Evolutionary conservation across 2,329 filamentous ascomycete genomes (phyloP).

Genomic region (Lasiodiplodia sp.): DNA sequence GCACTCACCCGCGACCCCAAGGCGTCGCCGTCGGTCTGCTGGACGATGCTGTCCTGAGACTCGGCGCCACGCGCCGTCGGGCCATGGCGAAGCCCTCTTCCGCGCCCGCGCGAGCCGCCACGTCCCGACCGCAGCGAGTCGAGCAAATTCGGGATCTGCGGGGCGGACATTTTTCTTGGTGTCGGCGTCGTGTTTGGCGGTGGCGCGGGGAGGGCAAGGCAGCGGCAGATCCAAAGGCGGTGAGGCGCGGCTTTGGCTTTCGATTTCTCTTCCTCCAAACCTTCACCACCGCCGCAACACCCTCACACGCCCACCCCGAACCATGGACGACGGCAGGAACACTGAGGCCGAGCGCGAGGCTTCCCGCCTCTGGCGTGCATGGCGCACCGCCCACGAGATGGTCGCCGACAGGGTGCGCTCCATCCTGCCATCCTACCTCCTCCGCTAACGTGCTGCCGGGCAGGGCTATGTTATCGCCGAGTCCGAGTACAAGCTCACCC

Average conservation of each 20-base stretch:
- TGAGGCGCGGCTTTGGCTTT: conserved; percentile 31
- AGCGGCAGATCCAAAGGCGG: conserved; percentile 39
- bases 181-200: conserved; percentile 13
- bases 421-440: neutral
- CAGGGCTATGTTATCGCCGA: conserved; percentile 94
- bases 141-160: conserved; percentile 80
- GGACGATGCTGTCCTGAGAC: conserved; percentile 76
- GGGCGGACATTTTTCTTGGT: conserved; percentile 66
- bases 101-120: conserved; percentile 57
- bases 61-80: conserved; percentile 25
- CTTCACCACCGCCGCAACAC: conserved; percentile 24
- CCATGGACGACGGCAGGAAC: conserved; percentile 34
- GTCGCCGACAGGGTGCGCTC: conserved; percentile 80
- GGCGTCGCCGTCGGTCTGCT: conserved; percentile 91
- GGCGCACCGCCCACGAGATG: conserved; percentile 95
- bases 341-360: conserved; percentile 39
- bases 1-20: conserved; percentile 88
- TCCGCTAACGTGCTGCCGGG: neutral
- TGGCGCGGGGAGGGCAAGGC: conserved; percentile 7
- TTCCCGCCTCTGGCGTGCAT: conserved; percentile 86
- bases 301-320: conserved; percentile 3
- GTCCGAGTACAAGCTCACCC: conserved; percentile 84
- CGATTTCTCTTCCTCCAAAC: conserved; percentile 26
- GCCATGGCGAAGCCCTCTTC: conserved; percentile 44
- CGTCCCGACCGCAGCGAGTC: conserved; percentile 62